These are phyloP conservation scores for Hypoxylon cercidicola DNA, from an alignment of 495 filamentous ascomycete genomes.

Conservation along the genomic window DNA sequence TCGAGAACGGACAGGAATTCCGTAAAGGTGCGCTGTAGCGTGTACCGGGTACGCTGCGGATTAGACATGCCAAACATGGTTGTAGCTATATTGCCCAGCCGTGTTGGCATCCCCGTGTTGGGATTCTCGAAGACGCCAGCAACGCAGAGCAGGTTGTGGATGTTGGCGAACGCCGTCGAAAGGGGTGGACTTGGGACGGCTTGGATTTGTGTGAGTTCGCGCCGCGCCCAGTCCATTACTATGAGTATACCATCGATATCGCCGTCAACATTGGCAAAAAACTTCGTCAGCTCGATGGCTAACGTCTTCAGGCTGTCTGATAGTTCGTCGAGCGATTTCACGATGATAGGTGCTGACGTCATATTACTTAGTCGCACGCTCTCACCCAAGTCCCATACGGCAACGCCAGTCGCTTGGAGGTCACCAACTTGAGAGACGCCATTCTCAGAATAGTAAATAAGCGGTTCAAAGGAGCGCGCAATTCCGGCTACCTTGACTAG, in stretches of 20 bases:
- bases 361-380: conserved; percentile 88
- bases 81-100: conserved; percentile 70
- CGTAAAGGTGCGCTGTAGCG: conserved; percentile 85
- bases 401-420: conserved; percentile 86
- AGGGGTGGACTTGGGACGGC: conserved; percentile 65
- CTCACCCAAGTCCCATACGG: conserved; percentile 92
- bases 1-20: conserved; percentile 89
- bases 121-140: conserved; percentile 75
- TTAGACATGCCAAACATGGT: conserved; percentile 81
- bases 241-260: conserved; percentile 90
- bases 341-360: conserved; percentile 86
- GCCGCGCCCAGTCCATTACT: conserved; percentile 93
- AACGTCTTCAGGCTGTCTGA: conserved; percentile 84
- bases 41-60: conserved; percentile 79
- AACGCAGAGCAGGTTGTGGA: conserved; percentile 76
- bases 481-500: conserved; percentile 89
- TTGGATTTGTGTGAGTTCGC: conserved; percentile 71
- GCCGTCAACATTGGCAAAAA: conserved; percentile 91
- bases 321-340: conserved; percentile 81
- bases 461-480: conserved; percentile 87
- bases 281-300: conserved; percentile 81
- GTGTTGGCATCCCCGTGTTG: conserved; percentile 68
- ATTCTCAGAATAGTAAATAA: conserved; percentile 92
- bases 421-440: conserved; percentile 84
- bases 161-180: conserved; percentile 74